A percentile compares a stretch with the other conserved stretches of the same genome.
These are phyloP conservation scores for Tetracladium setigerum DNA, from an alignment of 495 filamentous ascomycete species.

Conservation along the genomic window DNA sequence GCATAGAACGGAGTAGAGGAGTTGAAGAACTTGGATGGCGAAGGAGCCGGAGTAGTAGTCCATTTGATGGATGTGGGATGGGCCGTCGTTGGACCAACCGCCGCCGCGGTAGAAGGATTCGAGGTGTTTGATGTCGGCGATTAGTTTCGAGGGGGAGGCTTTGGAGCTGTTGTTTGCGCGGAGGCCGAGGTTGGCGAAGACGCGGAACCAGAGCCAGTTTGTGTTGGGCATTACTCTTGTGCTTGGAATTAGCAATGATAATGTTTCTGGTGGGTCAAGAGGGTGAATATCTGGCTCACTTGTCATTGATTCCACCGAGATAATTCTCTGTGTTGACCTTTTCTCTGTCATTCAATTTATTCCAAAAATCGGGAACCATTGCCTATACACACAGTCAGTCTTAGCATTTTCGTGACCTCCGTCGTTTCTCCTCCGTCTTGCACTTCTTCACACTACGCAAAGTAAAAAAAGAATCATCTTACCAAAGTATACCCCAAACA, in stretches of 20 bases:
- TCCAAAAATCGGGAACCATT: conserved; percentile 47
- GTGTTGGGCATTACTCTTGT: conserved; percentile 45
- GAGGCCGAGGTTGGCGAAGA: conserved; percentile 73
- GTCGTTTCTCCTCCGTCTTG: too few relatives aligned
- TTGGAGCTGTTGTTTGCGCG: conserved; percentile 56
- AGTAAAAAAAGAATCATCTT: not conserved
- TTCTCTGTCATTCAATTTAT: conserved; percentile 49
- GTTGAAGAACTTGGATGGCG: conserved; percentile 70
- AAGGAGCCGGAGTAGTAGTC: conserved; percentile 79
- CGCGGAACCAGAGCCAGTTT: conserved; percentile 71
- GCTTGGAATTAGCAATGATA: not conserved
- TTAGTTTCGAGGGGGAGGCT: conserved; percentile 56
- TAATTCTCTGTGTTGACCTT: conserved; percentile 56
- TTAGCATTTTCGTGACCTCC: too few relatives aligned
- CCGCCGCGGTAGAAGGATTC: conserved; percentile 73
- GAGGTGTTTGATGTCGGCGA: conserved; percentile 67
- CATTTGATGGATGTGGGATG: conserved; percentile 69
- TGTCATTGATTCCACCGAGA: conserved; percentile 67
- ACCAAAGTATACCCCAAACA: conserved; percentile 44
- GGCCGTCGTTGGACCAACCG: conserved; percentile 76
- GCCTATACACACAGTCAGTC: not conserved
- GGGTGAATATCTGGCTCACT: conserved; percentile 36
- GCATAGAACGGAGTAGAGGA: conserved; percentile 68
- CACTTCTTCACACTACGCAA: too few relatives aligned
- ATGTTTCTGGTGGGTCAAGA: not conserved